Evolutionary conservation across 345 rosid genomes (phyloP).

Genomic region (Rhizophora mangle): DNA sequence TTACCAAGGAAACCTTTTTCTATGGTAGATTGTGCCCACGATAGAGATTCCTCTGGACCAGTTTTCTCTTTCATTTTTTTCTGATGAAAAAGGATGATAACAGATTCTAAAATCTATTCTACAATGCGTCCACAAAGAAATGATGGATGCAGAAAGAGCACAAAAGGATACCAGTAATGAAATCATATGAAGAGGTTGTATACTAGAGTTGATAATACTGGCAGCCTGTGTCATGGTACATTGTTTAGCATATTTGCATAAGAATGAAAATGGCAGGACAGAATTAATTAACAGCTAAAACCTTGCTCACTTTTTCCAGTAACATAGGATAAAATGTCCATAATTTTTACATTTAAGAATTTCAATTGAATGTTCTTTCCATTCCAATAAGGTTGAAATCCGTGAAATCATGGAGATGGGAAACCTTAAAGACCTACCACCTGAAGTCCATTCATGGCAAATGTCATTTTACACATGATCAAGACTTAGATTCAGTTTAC

Average conservation of each 20-base stretch:
- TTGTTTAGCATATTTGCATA: background rate
- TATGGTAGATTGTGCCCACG: constrained; percentile 31
- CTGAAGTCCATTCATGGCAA: background rate
- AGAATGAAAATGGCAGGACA: background rate
- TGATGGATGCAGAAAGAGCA: background rate
- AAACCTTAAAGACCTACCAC: background rate
- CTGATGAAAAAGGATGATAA: constrained; percentile 19
- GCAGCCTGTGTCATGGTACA: constrained; percentile 35
- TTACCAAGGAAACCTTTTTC: constrained; percentile 51
- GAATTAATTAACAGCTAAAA: background rate
- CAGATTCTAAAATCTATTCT: too few species aligned
- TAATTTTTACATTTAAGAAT: background rate
- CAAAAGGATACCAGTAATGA: constrained; percentile 34
- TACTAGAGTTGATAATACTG: constrained; percentile 44
- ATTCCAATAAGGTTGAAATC: background rate
- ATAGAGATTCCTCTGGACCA: constrained; percentile 30
- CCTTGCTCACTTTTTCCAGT: background rate
- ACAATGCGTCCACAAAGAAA: background rate
- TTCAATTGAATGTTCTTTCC: background rate
- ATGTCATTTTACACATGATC: too few species aligned
- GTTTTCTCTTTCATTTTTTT: constrained; percentile 37
- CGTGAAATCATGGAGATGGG: background rate
- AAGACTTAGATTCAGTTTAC: too few species aligned
- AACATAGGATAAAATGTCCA: too few species aligned
- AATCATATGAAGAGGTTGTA: constrained; percentile 53